Conservation (phyloP, 148 eudicot genomes). For the Rhododendron henanense region DNA sequence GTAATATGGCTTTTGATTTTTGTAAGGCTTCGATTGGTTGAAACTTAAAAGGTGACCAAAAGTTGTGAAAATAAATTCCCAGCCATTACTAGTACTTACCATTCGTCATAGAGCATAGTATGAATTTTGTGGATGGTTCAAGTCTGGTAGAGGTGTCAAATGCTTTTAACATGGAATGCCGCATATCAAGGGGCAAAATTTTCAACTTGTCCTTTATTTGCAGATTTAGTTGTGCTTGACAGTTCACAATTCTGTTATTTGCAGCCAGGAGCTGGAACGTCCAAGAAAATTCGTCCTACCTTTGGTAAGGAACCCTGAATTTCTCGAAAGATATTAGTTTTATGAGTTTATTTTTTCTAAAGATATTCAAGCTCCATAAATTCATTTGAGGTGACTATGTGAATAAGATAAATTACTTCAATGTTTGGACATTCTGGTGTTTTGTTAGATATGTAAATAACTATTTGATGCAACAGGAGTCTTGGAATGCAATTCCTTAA, state of each 20-base stretch:
- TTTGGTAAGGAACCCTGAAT: constrained; percentile 20
- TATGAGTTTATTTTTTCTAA: neutral
- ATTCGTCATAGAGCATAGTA: neutral
- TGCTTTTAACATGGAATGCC: constrained; percentile 2
- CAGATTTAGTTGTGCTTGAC: neutral
- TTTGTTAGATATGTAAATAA: neutral
- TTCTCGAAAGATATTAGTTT: neutral
- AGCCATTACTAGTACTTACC: neutral
- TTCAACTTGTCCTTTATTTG: neutral
- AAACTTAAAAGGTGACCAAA: neutral
- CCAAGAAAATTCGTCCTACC: constrained; percentile 70
- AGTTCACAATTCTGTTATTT: constrained; percentile 10
- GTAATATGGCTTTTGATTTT: neutral
- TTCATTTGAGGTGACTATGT: constrained; percentile 8
- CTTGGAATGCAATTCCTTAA: neutral
- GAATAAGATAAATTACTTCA: neutral
- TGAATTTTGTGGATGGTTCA: neutral
- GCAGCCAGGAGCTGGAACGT: constrained; percentile 65
- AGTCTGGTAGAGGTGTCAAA: neutral
- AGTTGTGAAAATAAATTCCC: neutral
- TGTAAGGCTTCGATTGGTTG: neutral
- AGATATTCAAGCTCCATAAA: neutral
- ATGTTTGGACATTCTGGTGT: neutral
- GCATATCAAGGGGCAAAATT: neutral
- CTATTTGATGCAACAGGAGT: neutral